Evolutionary conservation across 768 basidiomycete genomes (phyloP), one percentile per base, ranked within the genome.

Genomic region (Lactifluus pinguis): DNA sequence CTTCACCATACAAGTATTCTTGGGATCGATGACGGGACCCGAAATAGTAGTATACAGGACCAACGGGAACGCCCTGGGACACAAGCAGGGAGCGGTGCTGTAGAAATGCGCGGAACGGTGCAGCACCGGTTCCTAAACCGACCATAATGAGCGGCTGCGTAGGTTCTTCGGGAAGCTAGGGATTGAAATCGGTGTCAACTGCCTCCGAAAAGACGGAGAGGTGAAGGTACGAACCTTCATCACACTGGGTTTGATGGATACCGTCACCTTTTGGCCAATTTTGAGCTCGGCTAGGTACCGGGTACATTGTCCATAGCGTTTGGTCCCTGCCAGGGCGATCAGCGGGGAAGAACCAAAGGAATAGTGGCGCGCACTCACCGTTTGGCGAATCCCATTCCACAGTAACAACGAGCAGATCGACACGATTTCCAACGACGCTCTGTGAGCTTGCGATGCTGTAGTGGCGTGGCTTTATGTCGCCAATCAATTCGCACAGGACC

Each of bases 71-170:
- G 30, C 88, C 87, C 70, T 90, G 85, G 34, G 83, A 73, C 34
- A 81, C 78, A 59, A 94, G 86, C 81, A 80, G 84, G 7, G 92
- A 93, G 59, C 95, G 86, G 73, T 99, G 86, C 72, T 99, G 97
- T 62, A 98, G 84, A 82, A 98, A 99, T 7, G 97, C 97, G 60
- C 97, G 92, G 89, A 99, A 99, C 25, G 97, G 97, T 11, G 97
- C 97, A 9, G 94, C 97, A 58, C 95, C 97, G 4, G 97, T 99
- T 52, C 97, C 97, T 34, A 99, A 85, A 65, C 97, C 97, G 38
- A 95, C 93, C 92, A 99, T 94, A 74, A 98, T 95, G 74, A 99
- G 79, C 42, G 97, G 97, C 70, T 95, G 94, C 49, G 78, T 81
- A 70, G 85, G 78, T 69, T 84, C 80, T 0, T 88, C 87, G 55